Base-by-base conservation (phyloP, 2,329 filamentous ascomycete species). In the Keithomyces neogunnii region DNA sequence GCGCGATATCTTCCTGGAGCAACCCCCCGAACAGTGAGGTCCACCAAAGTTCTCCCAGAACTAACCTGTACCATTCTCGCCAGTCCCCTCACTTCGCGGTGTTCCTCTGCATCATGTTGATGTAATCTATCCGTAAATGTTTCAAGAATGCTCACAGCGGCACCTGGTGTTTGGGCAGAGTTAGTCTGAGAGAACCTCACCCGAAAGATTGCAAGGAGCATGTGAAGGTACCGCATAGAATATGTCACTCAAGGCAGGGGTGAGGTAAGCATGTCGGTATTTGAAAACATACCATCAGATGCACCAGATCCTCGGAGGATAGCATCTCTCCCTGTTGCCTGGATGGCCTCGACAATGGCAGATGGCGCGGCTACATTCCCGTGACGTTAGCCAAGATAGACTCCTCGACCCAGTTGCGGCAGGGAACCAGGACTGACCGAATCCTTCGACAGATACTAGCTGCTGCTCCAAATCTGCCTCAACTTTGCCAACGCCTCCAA, bases 71-170 rank as follows among this genome's bases (percentile, higher is more conserved):
- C 92, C 86, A 99, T 95, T 59, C 93, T 84, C 55, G 88, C 89
- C 40, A 99, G 74, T 31, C 93, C 93, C 59, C 88, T 82, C 49
- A 99, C 90, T 60, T 87, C 71, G 47, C 78, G 71, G 54, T 67
- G 63, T 35, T 62, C 64, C 35, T 68, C 67, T 32, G 69, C 68
- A 49, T 67, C 63, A n/a, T 64, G 56, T 42, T 59, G 62, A 51
- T 84, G 78, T 52, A 69, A 68, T 38, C 69, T 72, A 45, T 83
- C 78, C 63, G 89, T 84, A 59, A 78, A 83, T 51, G 89, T 95
- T 74, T 99, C 93, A 54, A 99, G 82, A 63, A 99, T 97, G 70
- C 91, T 96, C 43, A 99, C 93, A 44, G 92, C 89, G 32, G 90
- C 88, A 65, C 82, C 86, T 82, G 58, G 9, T 31, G 51, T 51